Percentiles rank a stretch among this genome's conserved stretches.
Evolutionary conservation across 495 filamentous ascomycete genomes (phyloP).

Genomic region (Aspergillus kassunensis): DNA sequence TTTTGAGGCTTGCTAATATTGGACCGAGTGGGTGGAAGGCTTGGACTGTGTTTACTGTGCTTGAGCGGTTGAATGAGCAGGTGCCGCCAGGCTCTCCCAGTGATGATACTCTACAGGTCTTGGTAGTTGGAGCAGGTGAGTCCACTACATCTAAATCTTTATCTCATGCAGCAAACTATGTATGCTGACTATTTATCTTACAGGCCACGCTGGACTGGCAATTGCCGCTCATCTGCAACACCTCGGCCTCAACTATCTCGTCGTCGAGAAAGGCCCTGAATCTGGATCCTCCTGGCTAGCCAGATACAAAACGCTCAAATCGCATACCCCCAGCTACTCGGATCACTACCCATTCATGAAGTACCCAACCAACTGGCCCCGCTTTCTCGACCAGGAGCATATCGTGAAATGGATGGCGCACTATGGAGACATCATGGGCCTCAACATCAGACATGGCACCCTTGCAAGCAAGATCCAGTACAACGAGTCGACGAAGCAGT

Average conservation of each 20-base stretch:
- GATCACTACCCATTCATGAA: not conserved
- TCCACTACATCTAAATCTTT: not conserved
- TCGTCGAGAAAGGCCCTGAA: not conserved
- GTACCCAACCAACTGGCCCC: not conserved
- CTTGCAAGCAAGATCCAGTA: not conserved
- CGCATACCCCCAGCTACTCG: not conserved
- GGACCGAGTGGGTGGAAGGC: not conserved
- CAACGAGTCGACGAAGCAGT: not conserved
- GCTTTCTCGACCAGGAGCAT: not conserved
- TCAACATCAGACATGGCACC: not conserved
- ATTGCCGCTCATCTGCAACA: not conserved
- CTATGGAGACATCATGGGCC: not conserved
- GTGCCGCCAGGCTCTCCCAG: not conserved
- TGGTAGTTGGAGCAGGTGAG: not conserved
- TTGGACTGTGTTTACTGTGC: not conserved
- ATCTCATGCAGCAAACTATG: too few species aligned
- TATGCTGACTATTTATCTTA: not conserved
- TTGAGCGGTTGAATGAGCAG: not conserved
- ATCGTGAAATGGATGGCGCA: not conserved
- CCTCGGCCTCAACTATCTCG: not conserved
- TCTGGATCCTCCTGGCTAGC: not conserved
- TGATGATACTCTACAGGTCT: not conserved
- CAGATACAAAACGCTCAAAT: not conserved
- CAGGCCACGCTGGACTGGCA: not conserved
- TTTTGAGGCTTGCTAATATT: not conserved